A percentile compares a stretch with the other conserved stretches of the same genome.
phyloP scores from a whole-genome alignment of 2,329 filamentous ascomycete species.

The Westerdykella aurantiaca region DNA sequence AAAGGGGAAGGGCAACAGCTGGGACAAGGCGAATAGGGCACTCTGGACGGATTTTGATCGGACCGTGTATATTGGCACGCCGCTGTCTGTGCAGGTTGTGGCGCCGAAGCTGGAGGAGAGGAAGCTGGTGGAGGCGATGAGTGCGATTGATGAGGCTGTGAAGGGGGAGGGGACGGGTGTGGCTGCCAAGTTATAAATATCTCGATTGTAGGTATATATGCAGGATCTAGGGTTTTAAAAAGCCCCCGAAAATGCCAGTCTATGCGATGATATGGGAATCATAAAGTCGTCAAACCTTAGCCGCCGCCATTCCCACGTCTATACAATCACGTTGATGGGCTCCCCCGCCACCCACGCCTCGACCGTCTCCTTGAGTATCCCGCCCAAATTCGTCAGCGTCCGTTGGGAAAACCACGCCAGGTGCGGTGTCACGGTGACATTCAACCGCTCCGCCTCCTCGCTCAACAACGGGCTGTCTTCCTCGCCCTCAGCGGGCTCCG shows the following conservation, averaged over 20 bases:
- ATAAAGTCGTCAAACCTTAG: too few species aligned
- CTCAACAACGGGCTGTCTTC: conserved; percentile 41
- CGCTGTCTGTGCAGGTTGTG: conserved; percentile 53
- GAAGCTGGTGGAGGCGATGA: conserved; percentile 50
- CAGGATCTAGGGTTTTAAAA: too few species aligned
- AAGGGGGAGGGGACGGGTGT: conserved; percentile 9
- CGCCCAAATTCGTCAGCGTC: conserved; percentile 44
- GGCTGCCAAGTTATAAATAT: too few species aligned
- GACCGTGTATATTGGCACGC: conserved; percentile 49
- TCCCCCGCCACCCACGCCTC: conserved; percentile 42
- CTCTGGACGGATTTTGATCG: conserved; percentile 53
- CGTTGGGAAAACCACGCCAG: conserved; percentile 49
- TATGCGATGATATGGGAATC: too few species aligned
- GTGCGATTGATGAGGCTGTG: conserved; percentile 46
- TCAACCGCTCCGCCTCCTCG: conserved; percentile 43
- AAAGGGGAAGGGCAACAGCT: conserved; percentile 37
- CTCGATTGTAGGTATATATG: too few species aligned
- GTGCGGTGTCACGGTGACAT: conserved; percentile 50
- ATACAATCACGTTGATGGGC: conserved; percentile 36
- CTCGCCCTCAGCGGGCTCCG: conserved; percentile 42
- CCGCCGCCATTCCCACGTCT: neutral
- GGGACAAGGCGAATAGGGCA: conserved; percentile 56
- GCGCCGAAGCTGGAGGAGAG: conserved; percentile 52
- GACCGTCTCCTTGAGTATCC: conserved; percentile 43
- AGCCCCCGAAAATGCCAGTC: too few species aligned